Conservation (phyloP, 257 asterid genomes). For the Echites panduratus region DNA sequence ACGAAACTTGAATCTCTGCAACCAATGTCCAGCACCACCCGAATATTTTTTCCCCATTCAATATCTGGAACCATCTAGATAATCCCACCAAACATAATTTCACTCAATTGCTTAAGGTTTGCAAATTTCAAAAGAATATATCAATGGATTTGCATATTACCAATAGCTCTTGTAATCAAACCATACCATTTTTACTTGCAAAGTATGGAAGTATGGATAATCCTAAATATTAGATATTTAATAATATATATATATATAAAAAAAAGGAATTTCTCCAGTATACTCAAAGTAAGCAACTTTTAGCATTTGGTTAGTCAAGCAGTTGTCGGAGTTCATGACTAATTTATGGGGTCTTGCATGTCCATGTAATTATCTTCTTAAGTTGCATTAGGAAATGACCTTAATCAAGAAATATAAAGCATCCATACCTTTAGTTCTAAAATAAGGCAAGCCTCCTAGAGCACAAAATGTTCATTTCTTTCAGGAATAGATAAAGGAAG, state of each 20-base stretch:
- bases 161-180: neutral
- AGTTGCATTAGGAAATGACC: neutral
- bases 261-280: neutral
- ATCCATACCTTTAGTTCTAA: neutral
- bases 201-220: neutral
- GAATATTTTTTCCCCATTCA: conserved; percentile 94
- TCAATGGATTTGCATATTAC: neutral
- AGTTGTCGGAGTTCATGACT: neutral
- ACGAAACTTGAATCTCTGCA: conserved; percentile 81
- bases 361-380: neutral
- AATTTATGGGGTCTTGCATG: neutral
- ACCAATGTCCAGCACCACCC: conserved; percentile 77
- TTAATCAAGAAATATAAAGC: neutral
- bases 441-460: neutral
- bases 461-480: neutral
- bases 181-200: neutral
- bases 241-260: no score
- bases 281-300: neutral
- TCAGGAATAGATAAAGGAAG: neutral
- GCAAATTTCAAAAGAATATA: conserved; percentile 10
- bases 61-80: conserved; percentile 95
- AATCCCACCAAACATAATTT: conserved; percentile 26
- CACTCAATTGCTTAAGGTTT: conserved; percentile 16
- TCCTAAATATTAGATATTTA: neutral
- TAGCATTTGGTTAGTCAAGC: neutral